phyloP scores from a whole-genome alignment of 2,329 filamentous ascomycete species.

The Chaetomiaceae sp. region DNA sequence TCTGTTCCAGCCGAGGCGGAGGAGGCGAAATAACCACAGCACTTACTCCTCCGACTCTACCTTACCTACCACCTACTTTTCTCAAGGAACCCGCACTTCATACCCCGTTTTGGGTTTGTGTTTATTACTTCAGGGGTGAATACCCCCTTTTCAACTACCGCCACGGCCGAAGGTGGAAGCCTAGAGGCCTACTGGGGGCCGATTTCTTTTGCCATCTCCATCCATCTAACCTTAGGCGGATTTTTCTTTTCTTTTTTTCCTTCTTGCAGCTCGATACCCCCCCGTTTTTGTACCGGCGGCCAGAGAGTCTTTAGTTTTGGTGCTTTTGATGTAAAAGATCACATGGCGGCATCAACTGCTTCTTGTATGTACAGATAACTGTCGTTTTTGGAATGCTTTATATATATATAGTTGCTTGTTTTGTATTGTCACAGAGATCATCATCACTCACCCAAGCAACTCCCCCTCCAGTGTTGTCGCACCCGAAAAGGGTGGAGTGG shows the following conservation, averaged over 20 bases:
- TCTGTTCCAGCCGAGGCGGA: background rate
- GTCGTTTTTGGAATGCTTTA: background rate
- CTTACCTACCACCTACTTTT: too few species aligned
- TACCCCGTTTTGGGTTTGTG: background rate
- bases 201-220: too few species aligned
- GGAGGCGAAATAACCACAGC: constrained; percentile 9
- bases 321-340: background rate
- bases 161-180: too few species aligned
- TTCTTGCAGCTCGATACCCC: constrained; percentile 8
- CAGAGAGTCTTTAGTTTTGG: background rate
- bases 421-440: too few species aligned
- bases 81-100: too few species aligned
- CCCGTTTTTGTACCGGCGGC: background rate
- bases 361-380: background rate
- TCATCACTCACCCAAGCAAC: too few species aligned
- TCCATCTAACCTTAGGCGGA: too few species aligned
- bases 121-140: background rate
- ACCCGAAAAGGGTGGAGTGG: too few species aligned
- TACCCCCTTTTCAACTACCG: background rate
- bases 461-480: too few species aligned
- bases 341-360: background rate
- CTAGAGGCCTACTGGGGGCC: too few species aligned
- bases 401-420: background rate
- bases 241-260: background rate
- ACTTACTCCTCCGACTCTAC: too few species aligned